Percentiles rank a stretch among this genome's conserved stretches.
These are phyloP conservation scores for Hortaea werneckii DNA, from an alignment of 2,329 filamentous ascomycete genomes.

Conservation along the genomic window DNA sequence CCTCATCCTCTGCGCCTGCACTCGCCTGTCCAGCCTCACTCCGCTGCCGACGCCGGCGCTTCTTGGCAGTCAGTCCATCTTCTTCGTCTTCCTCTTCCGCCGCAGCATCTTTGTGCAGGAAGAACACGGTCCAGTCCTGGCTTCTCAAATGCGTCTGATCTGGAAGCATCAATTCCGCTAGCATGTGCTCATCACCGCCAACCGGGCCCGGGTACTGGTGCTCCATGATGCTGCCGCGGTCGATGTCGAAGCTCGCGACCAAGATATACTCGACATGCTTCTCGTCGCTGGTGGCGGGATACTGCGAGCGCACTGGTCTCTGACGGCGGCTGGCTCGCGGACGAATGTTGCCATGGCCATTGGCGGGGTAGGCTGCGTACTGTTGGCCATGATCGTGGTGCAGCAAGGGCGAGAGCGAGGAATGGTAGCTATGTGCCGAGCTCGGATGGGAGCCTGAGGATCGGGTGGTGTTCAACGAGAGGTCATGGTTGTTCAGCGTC, in stretches of 20 bases:
- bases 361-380: conserved; percentile 13
- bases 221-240: conserved; percentile 93
- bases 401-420: conserved; percentile 15
- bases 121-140: conserved; percentile 99
- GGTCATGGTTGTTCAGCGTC: not conserved
- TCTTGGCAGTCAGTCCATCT: conserved; percentile 45
- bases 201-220: conserved; percentile 94
- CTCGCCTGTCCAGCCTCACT: conserved; percentile 27
- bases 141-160: conserved; percentile 91
- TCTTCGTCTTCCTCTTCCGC: conserved; percentile 61
- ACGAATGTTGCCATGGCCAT: not conserved
- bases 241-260: conserved; percentile 94
- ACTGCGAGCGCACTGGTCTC: conserved; percentile 35
- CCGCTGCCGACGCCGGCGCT: conserved; percentile 11
- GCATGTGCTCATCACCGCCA: conserved; percentile 93
- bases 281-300: conserved; percentile 42
- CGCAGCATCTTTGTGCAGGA: conserved; percentile 88
- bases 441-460: not conserved
- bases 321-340: not conserved
- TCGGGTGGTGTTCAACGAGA: not conserved
- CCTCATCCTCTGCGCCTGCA: conserved; percentile 35
- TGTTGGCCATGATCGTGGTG: conserved; percentile 1
- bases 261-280: conserved; percentile 99
- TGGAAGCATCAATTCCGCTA: conserved; percentile 95
- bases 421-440: not conserved